Percentiles rank a stretch among this genome's conserved stretches.
Evolutionary conservation across 2,329 filamentous ascomycete species (phyloP).

Genomic region (Podosphaera xanthii): DNA sequence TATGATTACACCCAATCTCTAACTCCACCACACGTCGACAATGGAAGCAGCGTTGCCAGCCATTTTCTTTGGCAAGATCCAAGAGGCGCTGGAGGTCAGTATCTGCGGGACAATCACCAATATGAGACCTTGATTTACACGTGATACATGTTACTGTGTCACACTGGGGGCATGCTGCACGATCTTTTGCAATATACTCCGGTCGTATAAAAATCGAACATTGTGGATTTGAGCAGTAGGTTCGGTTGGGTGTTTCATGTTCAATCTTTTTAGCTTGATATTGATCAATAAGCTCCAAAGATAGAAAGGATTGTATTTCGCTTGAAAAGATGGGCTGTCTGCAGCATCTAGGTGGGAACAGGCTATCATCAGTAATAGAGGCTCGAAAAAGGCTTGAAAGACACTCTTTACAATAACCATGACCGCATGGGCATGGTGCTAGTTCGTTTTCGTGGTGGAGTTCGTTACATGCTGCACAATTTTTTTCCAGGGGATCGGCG

Average conservation of each 20-base stretch:
- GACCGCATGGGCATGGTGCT: constrained; percentile 18
- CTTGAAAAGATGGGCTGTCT: constrained; percentile 19
- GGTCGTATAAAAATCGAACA: constrained; percentile 26
- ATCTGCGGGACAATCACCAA: constrained; percentile 26
- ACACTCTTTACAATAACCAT: constrained; percentile 30
- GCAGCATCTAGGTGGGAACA: constrained; percentile 34
- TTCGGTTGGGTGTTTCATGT: constrained; percentile 23
- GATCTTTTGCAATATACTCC: constrained; percentile 13
- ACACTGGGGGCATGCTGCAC: constrained; percentile 24
- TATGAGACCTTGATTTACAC: constrained; percentile 27
- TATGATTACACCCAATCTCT: constrained; percentile 29
- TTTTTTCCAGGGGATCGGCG: neutral
- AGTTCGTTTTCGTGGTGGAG: constrained; percentile 4
- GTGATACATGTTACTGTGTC: constrained; percentile 22
- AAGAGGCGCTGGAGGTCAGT: constrained; percentile 19
- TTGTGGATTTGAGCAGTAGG: constrained; percentile 23
- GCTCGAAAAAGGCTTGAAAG: constrained; percentile 22
- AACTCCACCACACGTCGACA: constrained; percentile 28
- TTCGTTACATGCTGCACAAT: constrained; percentile 7
- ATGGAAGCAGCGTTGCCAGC: constrained; percentile 27
- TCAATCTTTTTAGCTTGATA: constrained; percentile 26
- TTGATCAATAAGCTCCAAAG: constrained; percentile 13
- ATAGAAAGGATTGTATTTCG: constrained; percentile 18
- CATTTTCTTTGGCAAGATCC: constrained; percentile 19
- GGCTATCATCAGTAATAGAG: constrained; percentile 24